Evolutionary conservation across 148 eudicot species (phyloP), one percentile per base, ranked within the genome.

Genomic region (Polygonum aviculare): DNA sequence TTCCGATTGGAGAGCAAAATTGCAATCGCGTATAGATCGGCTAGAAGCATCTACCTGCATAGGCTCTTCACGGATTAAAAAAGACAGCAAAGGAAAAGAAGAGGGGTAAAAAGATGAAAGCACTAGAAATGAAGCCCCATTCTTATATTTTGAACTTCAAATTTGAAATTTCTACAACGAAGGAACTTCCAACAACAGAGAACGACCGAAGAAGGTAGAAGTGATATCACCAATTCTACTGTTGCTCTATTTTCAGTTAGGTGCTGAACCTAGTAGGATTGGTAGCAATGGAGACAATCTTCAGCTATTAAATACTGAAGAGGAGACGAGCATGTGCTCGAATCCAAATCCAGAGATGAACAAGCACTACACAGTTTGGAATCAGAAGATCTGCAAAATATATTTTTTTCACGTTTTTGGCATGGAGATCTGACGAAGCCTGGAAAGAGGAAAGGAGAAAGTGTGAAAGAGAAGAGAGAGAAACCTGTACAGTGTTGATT

Each of bases 401-500:
- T 31, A 5, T 7, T 36, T 16, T 14, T 6, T 12, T 26, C 11
- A 16, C 35, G 15, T 14, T 36, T 38, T 36, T 36, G 72, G 72
- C 16, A 14, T 41, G 38, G 72, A 67, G 72, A 67, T 67, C 72
- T 67, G 72, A 15, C 16, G 41, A 33, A 16, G 72, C 15, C 3
- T 67, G 67, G 18, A 67, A 67, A 67, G 21, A 41, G 72, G 19
- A 60, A 60, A 60, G 69, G 15, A 60, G 69, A 15, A 38, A 16
- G 44, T n/a, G 15, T 35, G 72, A 67, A 33, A 16, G 69, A 63
- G 59, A 54, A 6, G 14, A 54, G 60, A 54, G 60, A n/a, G 26
- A 54, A 54, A 54, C 60, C 60, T 54, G 69, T 60, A 60, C 36
- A 60, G 69, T 22, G 69, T 60, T 26, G 65, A 54, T n/a, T 31